Evolutionary conservation across 352 stramenopile species (phyloP).

Genomic region (Globisporangium cederbergense): DNA sequence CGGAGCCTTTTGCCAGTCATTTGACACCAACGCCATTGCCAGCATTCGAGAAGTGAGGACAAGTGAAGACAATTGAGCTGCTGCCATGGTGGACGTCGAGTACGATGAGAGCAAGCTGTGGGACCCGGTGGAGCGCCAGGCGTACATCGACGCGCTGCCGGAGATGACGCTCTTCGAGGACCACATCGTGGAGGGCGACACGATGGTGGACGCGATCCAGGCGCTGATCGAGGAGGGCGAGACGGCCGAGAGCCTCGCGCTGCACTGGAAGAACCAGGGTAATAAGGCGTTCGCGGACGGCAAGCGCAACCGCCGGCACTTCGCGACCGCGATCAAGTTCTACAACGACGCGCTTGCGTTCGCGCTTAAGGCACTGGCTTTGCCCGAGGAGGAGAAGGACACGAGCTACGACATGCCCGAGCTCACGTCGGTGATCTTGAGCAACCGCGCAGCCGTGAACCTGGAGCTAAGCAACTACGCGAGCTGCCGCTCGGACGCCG

Average conservation of each 20-base stretch:
- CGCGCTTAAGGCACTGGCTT: slow-evolving; percentile 67
- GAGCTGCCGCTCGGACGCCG: slow-evolving; percentile 77
- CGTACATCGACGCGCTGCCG: slow-evolving; percentile 81
- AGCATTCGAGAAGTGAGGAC: background rate
- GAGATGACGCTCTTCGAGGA: slow-evolving; percentile 89
- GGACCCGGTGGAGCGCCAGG: slow-evolving; percentile 70
- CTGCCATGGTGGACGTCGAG: slow-evolving; percentile 78
- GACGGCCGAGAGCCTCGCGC: slow-evolving; percentile 78
- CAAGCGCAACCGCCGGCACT: slow-evolving; percentile 74
- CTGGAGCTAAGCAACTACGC: slow-evolving; percentile 86
- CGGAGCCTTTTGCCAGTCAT: slow-evolving; percentile 18
- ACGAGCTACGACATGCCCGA: slow-evolving; percentile 61
- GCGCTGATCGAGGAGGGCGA: slow-evolving; percentile 86
- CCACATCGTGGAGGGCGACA: slow-evolving; percentile 81
- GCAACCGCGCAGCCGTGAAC: slow-evolving; percentile 79
- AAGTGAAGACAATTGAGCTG: background rate
- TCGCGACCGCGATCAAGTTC: slow-evolving; percentile 70
- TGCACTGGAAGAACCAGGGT: slow-evolving; percentile 88
- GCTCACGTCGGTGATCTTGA: slow-evolving; percentile 73
- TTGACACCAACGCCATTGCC: background rate
- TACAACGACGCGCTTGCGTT: slow-evolving; percentile 78
- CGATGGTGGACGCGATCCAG: slow-evolving; percentile 85
- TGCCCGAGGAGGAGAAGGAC: slow-evolving; percentile 59
- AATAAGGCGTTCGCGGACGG: slow-evolving; percentile 82
- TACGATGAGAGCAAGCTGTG: slow-evolving; percentile 86